Percentiles rank a stretch among this genome's conserved stretches.
Evolutionary conservation across 148 eudicot genomes (phyloP).

Genomic region (Rhododendron mucronatum): DNA sequence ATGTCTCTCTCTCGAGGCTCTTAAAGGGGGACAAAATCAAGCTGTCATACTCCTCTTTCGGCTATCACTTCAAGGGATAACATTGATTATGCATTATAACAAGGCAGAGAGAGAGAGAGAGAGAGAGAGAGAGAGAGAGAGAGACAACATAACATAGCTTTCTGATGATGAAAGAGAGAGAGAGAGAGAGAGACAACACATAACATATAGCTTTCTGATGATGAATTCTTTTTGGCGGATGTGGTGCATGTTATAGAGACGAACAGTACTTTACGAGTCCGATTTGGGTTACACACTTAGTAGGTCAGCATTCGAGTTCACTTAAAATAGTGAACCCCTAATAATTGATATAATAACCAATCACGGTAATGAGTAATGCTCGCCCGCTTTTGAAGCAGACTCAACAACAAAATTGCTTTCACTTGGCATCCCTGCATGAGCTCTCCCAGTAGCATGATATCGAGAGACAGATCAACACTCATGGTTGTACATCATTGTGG

Average conservation of each 20-base stretch:
- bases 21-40: neutral
- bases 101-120: neutral
- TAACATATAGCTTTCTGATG: neutral
- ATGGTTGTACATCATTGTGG: constrained; percentile 19
- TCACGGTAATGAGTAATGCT: neutral
- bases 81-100: neutral
- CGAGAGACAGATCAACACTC: neutral
- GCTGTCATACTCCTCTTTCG: neutral
- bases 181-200: neutral
- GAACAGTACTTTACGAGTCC: neutral
- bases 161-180: neutral
- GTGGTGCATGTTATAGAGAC: neutral
- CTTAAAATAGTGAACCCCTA: neutral
- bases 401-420: neutral
- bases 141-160: neutral
- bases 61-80: neutral
- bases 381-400: neutral
- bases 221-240: neutral
- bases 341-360: neutral
- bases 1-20: neutral
- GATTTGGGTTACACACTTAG: neutral
- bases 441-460: neutral
- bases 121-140: neutral
- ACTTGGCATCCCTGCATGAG: neutral
- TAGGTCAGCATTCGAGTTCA: neutral